phyloP scores from a whole-genome alignment of 1,284 basidiomycete genomes.

The Mycosarcoma mackinlayi region DNA sequence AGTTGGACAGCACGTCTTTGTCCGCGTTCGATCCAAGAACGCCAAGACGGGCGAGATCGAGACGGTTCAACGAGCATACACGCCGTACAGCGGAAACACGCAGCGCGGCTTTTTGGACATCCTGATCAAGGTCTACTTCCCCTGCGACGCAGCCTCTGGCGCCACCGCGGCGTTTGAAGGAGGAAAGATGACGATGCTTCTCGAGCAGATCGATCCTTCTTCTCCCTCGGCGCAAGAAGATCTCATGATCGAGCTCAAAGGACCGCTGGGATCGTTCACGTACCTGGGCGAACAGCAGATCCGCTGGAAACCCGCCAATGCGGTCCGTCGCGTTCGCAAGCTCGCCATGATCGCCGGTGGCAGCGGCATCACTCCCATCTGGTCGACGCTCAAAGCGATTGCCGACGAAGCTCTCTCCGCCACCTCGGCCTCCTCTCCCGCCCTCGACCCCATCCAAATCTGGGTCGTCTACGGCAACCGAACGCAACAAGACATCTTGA shows the following conservation, averaged over 20 bases:
- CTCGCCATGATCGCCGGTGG: conserved; percentile 76
- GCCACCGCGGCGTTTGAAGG: conserved; percentile 67
- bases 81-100: conserved; percentile 73
- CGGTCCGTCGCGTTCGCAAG: conserved; percentile 68
- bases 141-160: conserved; percentile 56
- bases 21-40: conserved; percentile 42
- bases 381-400: conserved; percentile 69
- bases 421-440: neutral
- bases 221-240: conserved; percentile 68
- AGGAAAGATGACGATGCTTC: conserved; percentile 74
- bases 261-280: conserved; percentile 75
- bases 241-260: conserved; percentile 72
- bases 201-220: conserved; percentile 70
- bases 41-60: conserved; percentile 71
- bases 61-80: conserved; percentile 76
- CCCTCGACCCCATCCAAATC: conserved; percentile 67
- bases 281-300: conserved; percentile 72
- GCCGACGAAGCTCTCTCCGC: conserved; percentile 70
- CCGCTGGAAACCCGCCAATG: conserved; percentile 69
- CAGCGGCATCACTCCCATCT: conserved; percentile 75
- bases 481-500: conserved; percentile 72
- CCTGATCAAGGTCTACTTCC: conserved; percentile 74
- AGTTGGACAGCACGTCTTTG: conserved; percentile 75
- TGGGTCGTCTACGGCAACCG: conserved; percentile 74
- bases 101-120: conserved; percentile 72